phyloP scores from a whole-genome alignment of 2,329 filamentous ascomycete species.

The Trichophyton simii region DNA sequence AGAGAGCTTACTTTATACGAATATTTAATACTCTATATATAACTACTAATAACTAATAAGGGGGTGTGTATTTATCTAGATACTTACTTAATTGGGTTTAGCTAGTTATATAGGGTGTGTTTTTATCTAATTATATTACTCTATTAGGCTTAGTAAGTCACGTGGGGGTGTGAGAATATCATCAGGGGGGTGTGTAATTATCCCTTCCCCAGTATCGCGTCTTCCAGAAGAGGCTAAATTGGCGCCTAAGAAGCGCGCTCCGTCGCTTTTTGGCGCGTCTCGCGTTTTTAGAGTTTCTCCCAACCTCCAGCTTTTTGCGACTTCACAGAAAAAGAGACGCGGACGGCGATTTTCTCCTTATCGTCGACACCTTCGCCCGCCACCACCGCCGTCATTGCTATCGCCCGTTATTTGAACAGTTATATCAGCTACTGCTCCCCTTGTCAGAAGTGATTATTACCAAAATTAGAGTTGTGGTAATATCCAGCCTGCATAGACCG shows the following conservation, averaged over 20 bases:
- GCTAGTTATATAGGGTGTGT: no score
- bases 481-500: neutral
- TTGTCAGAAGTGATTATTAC: neutral
- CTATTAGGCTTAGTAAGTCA: no score
- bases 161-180: no score
- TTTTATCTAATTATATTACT: no score
- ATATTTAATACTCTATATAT: no score
- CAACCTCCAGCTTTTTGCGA: neutral
- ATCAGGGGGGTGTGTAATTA: no score
- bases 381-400: neutral
- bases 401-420: neutral
- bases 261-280: neutral
- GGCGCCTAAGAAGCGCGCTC: neutral
- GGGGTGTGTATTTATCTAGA: no score
- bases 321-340: neutral
- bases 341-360: neutral
- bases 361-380: neutral
- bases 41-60: no score
- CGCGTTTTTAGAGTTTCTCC: neutral
- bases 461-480: neutral
- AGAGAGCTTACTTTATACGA: no score
- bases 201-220: neutral
- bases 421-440: neutral
- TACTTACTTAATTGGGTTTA: no score
- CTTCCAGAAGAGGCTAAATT: neutral